These are phyloP conservation scores for Plasmodium cynomolgi DNA, from an alignment of 169 alveolate species.

Conservation along the genomic window DNA sequence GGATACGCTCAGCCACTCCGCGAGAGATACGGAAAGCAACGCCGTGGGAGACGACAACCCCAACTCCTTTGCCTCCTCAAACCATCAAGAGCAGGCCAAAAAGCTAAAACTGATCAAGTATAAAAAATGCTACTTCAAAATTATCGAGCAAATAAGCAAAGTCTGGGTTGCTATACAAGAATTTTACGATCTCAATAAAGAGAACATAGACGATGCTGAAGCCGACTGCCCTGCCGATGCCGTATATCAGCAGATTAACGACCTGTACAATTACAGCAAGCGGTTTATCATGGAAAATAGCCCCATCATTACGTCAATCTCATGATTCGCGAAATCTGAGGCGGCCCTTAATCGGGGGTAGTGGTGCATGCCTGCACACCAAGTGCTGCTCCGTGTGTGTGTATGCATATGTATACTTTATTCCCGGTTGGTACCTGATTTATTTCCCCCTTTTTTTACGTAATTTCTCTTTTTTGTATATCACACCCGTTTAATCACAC, in stretches of 20 bases:
- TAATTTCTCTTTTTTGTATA: not conserved
- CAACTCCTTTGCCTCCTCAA: not conserved
- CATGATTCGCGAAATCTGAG: not conserved
- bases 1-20: not conserved
- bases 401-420: not conserved
- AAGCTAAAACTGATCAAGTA: slow-evolving; percentile 19
- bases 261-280: slow-evolving; percentile 36
- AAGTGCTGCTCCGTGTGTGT: not conserved
- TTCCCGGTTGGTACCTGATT: not conserved
- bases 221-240: not conserved
- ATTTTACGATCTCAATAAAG: slow-evolving; percentile 42
- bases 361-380: not conserved
- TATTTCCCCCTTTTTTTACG: not conserved
- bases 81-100: not conserved
- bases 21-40: not conserved
- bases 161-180: slow-evolving; percentile 52
- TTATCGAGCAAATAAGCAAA: slow-evolving; percentile 59
- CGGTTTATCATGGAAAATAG: slow-evolving; percentile 22
- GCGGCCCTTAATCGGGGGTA: not conserved
- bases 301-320: slow-evolving; percentile 22
- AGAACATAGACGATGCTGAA: slow-evolving; percentile 21
- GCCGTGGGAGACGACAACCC: not conserved
- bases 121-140: slow-evolving; percentile 51
- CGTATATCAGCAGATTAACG: slow-evolving; percentile 20
- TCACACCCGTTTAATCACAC: not conserved